Evolutionary conservation across 2,329 filamentous ascomycete species (phyloP).

Genomic region (Arachnomyces sp.): DNA sequence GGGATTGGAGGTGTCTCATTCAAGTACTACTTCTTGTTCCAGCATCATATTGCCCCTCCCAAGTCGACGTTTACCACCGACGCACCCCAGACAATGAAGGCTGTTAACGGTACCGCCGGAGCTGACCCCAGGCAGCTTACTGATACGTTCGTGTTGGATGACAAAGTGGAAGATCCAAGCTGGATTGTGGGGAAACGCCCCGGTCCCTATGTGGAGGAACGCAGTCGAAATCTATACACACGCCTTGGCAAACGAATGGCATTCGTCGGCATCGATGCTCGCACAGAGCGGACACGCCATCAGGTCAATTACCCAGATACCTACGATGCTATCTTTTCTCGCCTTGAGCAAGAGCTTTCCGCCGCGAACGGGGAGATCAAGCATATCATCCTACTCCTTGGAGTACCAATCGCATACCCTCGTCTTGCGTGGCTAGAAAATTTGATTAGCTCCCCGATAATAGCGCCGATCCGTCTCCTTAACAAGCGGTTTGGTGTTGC

Average conservation of each 20-base stretch:
- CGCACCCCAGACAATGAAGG: slow-evolving; percentile 48
- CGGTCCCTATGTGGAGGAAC: slow-evolving; percentile 59
- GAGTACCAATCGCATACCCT: slow-evolving; percentile 62
- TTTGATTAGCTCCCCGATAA: slow-evolving; percentile 75
- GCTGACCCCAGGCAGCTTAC: slow-evolving; percentile 64
- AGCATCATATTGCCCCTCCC: slow-evolving; percentile 75
- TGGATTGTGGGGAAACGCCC: slow-evolving; percentile 73
- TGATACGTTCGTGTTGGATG: slow-evolving; percentile 62
- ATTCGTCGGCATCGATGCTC: slow-evolving; percentile 53
- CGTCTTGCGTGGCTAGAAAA: slow-evolving; percentile 96
- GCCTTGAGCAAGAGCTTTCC: slow-evolving; percentile 45
- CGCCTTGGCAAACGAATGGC: slow-evolving; percentile 59
- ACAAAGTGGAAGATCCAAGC: slow-evolving; percentile 55
- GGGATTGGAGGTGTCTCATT: slow-evolving; percentile 54
- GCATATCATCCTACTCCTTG: slow-evolving; percentile 56
- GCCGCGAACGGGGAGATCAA: slow-evolving; percentile 50
- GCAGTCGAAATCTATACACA: slow-evolving; percentile 55
- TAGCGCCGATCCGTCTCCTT: slow-evolving; percentile 80
- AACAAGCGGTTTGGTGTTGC: slow-evolving; percentile 85
- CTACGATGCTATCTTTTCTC: slow-evolving; percentile 53
- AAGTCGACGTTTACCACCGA: slow-evolving; percentile 78
- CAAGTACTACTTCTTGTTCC: slow-evolving; percentile 60
- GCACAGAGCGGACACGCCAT: slow-evolving; percentile 74
- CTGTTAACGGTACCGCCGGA: slow-evolving; percentile 43
- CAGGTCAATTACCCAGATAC: slow-evolving; percentile 80